Evolutionary conservation across 2,329 filamentous ascomycete species (phyloP), one percentile per base, ranked within the genome.

Genomic region (Boeremia lycopersici): DNA sequence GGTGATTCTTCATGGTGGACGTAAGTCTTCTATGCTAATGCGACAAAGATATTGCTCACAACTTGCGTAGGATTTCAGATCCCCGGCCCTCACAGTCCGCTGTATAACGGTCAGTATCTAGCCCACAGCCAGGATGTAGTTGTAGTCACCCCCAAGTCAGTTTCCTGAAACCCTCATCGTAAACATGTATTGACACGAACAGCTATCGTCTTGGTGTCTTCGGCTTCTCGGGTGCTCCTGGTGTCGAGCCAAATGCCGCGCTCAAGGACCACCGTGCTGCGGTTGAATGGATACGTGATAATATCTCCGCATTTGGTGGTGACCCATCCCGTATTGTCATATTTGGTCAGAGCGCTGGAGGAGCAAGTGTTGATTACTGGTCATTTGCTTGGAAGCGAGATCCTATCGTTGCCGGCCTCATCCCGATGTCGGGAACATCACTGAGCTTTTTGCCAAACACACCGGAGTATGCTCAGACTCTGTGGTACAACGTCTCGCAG

Each of bases 391-490:
- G 77, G 50, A 61, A 62, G 7, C 46, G 76, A 0, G 78, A 84
- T 25, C 80, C 82, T 6, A 83, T 84, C 11, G 77, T 77, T n/a
- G 65, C 73, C 6, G 80, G 75, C 3, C 68, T 82, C 9, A 79
- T 83, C 50, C 69, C 77, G 3, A 73, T 77, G 29, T 84, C 81
- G 4, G 82, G 82, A 2, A 80, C 76, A 3, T 77, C 73, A 2
- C 62, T 74, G 35, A 69, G 69, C 53, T 73, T 67, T 41, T 41
- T 62, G 36, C 61, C 59, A 7, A 70, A 68, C 33, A 74, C 68
- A 0, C 62, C 57, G 17, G 60, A 67, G 10, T 59, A 64, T 13
- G 62, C 61, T 2, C 67, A 66, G 38, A 50, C 60, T 9, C 39
- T 66, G 5, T 73, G 74, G 57, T 69, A 68, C 26, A 77, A 77